Evolutionary conservation across 495 filamentous ascomycete genomes (phyloP).

Genomic region (Hypoxylon intermedium): DNA sequence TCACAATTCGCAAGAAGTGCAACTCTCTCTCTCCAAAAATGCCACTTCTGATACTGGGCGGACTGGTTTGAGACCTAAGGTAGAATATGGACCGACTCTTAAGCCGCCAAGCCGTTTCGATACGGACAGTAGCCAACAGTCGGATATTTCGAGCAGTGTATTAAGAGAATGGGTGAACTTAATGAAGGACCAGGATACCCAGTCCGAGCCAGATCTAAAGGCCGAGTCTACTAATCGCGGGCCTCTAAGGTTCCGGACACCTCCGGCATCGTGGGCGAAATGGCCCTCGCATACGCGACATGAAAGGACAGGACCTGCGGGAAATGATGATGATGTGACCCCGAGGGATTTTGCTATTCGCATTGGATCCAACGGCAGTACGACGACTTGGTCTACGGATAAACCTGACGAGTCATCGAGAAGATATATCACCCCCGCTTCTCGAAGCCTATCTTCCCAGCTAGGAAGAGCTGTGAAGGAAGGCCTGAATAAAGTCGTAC

Average conservation of each 20-base stretch:
- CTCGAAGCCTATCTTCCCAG: slow-evolving; percentile 40
- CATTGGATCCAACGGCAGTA: slow-evolving; percentile 4
- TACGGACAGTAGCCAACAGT: slow-evolving; percentile 15
- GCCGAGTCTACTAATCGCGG: slow-evolving; percentile 7
- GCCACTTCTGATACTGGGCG: not conserved
- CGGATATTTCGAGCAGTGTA: slow-evolving; percentile 38
- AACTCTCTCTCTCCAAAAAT: not conserved
- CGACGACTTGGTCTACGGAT: slow-evolving; percentile 20
- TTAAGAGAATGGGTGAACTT: slow-evolving; percentile 42
- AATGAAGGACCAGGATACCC: slow-evolving; percentile 37
- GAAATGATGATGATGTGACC: slow-evolving; percentile 33
- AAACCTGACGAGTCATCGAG: slow-evolving; percentile 13
- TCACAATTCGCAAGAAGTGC: not conserved
- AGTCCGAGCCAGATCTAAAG: slow-evolving; percentile 15
- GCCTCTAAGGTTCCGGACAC: slow-evolving; percentile 27
- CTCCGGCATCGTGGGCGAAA: slow-evolving; percentile 46
- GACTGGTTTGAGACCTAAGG: not conserved
- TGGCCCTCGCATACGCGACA: slow-evolving; percentile 49
- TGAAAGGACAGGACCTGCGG: slow-evolving; percentile 41
- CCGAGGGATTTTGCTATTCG: slow-evolving; percentile 29
- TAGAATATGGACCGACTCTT: slow-evolving; percentile 12
- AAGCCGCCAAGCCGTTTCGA: slow-evolving; percentile 15
- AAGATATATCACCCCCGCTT: slow-evolving; percentile 6
- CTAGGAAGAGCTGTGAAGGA: slow-evolving; percentile 45
- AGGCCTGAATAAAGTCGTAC: slow-evolving; percentile 43